Percentiles rank a stretch among this genome's conserved stretches.
phyloP scores from a whole-genome alignment of 495 filamentous ascomycete species.

The Annulohypoxylon nitens region DNA sequence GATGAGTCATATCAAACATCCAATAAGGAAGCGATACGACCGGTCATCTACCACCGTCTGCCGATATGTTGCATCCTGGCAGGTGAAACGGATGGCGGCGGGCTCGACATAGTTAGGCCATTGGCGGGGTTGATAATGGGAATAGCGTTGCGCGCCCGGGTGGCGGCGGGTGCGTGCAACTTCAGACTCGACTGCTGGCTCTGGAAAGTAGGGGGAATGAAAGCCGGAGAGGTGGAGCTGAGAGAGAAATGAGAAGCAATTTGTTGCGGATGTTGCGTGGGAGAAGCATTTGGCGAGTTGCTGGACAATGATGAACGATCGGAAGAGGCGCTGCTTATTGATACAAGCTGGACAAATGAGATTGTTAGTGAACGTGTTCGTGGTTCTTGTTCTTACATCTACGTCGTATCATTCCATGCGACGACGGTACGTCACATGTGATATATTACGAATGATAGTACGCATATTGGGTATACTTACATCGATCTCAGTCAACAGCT shows the following conservation, averaged over 20 bases:
- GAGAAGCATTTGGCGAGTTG: conserved; percentile 93
- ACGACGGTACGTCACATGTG: conserved; percentile 26
- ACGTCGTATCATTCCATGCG: background rate
- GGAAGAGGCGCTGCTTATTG: conserved; percentile 86
- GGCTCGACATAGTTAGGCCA: conserved; percentile 87
- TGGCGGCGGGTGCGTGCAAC: conserved; percentile 87
- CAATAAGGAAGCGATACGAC: conserved; percentile 47
- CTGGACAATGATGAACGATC: conserved; percentile 95
- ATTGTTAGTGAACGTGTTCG: conserved; percentile 35
- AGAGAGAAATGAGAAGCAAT: conserved; percentile 82
- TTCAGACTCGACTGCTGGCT: conserved; percentile 71
- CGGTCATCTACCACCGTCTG: conserved; percentile 63
- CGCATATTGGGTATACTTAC: conserved; percentile 69
- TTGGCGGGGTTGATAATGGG: conserved; percentile 98
- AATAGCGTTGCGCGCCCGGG: conserved; percentile 93
- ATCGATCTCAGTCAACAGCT: conserved; percentile 94
- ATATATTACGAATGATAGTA: conserved; percentile 22
- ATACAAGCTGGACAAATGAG: conserved; percentile 74
- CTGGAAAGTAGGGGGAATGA: conserved; percentile 70
- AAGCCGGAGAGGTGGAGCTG: conserved; percentile 79
- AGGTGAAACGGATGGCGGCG: conserved; percentile 90
- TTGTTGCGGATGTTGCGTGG: conserved; percentile 75
- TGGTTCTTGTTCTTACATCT: conserved; percentile 2
- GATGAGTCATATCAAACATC: conserved; percentile 44
- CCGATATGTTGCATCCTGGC: conserved; percentile 79